Conservation (phyloP, 306 rosid genomes). For the Ammopiptanthus mongolicus region DNA sequence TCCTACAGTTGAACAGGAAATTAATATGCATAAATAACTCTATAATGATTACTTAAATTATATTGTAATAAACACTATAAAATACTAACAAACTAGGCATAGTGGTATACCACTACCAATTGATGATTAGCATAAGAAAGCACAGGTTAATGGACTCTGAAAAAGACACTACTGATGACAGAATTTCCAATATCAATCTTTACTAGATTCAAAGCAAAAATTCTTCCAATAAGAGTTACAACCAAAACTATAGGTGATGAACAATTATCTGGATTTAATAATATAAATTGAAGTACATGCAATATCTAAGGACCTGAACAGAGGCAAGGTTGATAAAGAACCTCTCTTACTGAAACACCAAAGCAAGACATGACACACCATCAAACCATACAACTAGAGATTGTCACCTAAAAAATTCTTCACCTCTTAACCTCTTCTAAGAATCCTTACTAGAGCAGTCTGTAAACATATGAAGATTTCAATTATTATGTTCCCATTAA, state of each 20-base stretch:
- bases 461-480: not conserved
- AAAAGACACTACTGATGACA: not conserved
- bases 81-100: not conserved
- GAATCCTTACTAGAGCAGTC: not conserved
- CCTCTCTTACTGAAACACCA: not conserved
- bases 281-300: not conserved
- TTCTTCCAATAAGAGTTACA: not conserved
- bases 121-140: constrained; percentile 12
- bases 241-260: not conserved
- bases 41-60: not conserved
- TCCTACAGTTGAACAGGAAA: constrained; percentile 43
- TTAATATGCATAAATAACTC: constrained; percentile 10
- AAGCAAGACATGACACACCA: constrained; percentile 8
- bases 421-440: not conserved
- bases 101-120: not conserved
- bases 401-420: not conserved
- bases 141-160: not conserved
- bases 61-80: not conserved
- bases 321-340: not conserved
- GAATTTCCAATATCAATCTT: not conserved
- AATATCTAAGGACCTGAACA: constrained; percentile 1
- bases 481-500: not conserved
- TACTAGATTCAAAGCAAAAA: not conserved
- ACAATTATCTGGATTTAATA: not conserved
- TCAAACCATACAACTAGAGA: not conserved